phyloP scores from a whole-genome alignment of 371 early-diverging fungal genomes.

The Mortierella sp. region DNA sequence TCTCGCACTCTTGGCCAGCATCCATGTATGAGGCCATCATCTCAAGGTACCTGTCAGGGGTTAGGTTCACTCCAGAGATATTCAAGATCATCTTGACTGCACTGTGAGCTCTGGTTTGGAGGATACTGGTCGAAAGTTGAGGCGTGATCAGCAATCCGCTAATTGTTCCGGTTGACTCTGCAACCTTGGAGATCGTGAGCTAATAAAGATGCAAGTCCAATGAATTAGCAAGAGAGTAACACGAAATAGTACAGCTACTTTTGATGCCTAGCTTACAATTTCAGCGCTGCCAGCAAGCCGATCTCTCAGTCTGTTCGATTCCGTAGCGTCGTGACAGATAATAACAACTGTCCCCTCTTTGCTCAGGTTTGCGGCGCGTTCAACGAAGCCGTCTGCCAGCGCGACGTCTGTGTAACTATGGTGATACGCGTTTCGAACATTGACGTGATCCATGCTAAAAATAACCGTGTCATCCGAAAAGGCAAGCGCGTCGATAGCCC shows the following conservation, averaged over 20 bases:
- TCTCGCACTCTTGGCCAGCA: constrained; percentile 23
- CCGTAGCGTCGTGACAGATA: constrained; percentile 24
- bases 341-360: constrained; percentile 22
- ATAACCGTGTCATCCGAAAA: constrained; percentile 12
- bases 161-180: background rate
- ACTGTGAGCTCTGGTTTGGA: constrained; percentile 10
- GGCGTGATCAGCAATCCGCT: constrained; percentile 31
- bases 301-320: constrained; percentile 12
- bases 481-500: constrained; percentile 13
- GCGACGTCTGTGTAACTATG: constrained; percentile 17
- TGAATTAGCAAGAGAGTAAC: background rate
- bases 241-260: background rate
- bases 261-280: constrained; percentile 10
- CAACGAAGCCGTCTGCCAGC: constrained; percentile 1
- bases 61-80: background rate
- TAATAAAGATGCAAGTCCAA: background rate
- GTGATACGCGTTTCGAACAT: constrained; percentile 20
- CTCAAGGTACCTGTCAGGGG: constrained; percentile 24
- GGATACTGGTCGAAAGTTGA: background rate
- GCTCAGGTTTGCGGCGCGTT: constrained; percentile 22
- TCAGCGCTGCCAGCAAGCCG: constrained; percentile 14
- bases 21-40: constrained; percentile 46
- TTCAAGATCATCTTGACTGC: constrained; percentile 30
- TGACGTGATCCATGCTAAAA: constrained; percentile 34
- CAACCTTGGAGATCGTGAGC: constrained; percentile 10